Percentiles rank a stretch among this genome's conserved stretches.
Evolutionary conservation across 257 asterid genomes (phyloP).

Genomic region (Salvia hispanica): DNA sequence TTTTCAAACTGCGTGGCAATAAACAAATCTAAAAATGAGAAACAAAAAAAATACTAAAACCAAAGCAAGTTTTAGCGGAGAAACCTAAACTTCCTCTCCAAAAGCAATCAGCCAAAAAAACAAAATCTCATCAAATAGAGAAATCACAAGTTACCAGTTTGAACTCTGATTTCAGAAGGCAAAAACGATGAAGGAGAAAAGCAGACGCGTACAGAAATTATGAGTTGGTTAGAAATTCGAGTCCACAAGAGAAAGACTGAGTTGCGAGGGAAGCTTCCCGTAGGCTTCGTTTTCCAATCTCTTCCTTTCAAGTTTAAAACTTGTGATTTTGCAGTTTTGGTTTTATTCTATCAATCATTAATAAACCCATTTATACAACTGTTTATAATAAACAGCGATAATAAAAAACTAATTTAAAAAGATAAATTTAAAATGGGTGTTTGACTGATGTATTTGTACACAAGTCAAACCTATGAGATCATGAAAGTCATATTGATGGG

Average conservation of each 20-base stretch:
- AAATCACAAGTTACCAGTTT: constrained; percentile 28
- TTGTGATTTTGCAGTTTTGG: constrained; percentile 34
- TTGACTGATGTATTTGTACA: background rate
- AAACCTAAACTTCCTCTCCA: constrained; percentile 14
- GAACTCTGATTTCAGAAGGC: constrained; percentile 15
- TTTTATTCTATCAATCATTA: background rate
- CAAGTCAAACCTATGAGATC: constrained; percentile 30
- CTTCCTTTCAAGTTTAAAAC: constrained; percentile 22
- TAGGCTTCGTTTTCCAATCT: constrained; percentile 33
- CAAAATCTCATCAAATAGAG: background rate
- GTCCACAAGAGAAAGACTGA: constrained; percentile 27
- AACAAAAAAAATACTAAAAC: background rate
- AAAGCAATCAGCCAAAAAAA: constrained; percentile 17
- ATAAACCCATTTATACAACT: background rate
- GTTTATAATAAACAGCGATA: no score
- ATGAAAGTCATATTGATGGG: constrained; percentile 34
- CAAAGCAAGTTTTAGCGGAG: constrained; percentile 11
- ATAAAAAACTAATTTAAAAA: background rate
- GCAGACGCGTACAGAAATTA: constrained; percentile 29
- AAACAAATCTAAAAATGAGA: constrained; percentile 8
- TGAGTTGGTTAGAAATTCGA: constrained; percentile 35
- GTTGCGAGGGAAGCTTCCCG: constrained; percentile 48
- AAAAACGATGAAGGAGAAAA: background rate
- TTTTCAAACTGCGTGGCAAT: constrained; percentile 4
- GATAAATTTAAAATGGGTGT: background rate